A percentile compares a stretch with the other conserved stretches of the same genome.
Conservation (phyloP, 2,329 filamentous ascomycete species). For the Lasiodiplodia sp. region DNA sequence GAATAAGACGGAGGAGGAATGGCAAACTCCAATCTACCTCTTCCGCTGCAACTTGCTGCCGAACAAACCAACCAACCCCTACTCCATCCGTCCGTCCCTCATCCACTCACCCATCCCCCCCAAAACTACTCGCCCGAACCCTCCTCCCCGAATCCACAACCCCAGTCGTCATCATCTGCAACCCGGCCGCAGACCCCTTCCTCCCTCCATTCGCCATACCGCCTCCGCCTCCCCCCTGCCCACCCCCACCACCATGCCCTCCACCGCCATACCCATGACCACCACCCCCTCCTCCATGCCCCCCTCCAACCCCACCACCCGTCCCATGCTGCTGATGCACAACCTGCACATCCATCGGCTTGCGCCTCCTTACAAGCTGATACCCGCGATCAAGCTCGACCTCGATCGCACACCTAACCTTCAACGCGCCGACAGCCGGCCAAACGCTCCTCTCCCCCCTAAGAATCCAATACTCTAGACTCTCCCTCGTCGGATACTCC, state of each 20-base stretch:
- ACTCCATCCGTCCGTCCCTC: neutral
- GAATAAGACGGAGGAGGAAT: too few relatives aligned
- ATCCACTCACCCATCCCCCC: conserved; percentile 21
- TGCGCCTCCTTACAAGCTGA: conserved; percentile 72
- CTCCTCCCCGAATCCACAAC: conserved; percentile 11
- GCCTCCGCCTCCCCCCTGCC: neutral
- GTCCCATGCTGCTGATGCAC: conserved; percentile 44
- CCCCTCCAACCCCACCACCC: neutral
- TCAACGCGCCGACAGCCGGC: conserved; percentile 84
- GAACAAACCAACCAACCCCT: neutral
- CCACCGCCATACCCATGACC: neutral
- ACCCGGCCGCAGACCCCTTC: neutral
- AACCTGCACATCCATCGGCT: conserved; percentile 49
- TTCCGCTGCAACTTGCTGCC: too few relatives aligned
- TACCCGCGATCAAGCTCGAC: conserved; percentile 87
- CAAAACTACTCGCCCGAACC: conserved; percentile 27
- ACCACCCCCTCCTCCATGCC: neutral
- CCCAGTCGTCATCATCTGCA: neutral
- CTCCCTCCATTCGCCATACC: neutral
- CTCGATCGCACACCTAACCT: conserved; percentile 83
- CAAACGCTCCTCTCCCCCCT: conserved; percentile 88
- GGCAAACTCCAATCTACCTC: too few relatives aligned
- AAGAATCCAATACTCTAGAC: conserved; percentile 83
- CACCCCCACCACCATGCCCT: neutral
- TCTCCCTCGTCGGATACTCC: conserved; percentile 79